Percentiles rank a stretch among this genome's conserved stretches.
phyloP scores from a whole-genome alignment of 2,329 filamentous ascomycete genomes.

The Pseudocercospora musae region DNA sequence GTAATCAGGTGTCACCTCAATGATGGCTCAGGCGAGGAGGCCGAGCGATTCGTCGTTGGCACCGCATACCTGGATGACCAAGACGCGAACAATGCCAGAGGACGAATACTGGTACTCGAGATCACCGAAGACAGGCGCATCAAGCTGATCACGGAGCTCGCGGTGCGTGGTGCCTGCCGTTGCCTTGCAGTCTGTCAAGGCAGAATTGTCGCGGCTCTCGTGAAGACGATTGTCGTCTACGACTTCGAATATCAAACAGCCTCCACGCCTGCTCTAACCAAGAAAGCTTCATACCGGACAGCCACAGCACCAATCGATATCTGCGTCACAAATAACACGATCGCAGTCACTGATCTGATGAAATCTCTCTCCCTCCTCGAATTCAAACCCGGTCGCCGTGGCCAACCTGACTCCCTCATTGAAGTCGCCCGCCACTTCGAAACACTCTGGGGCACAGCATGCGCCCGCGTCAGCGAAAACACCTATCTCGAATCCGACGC shows the following conservation, averaged over 20 bases:
- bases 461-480: conserved; percentile 68
- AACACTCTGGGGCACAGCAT: conserved; percentile 75
- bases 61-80: conserved; percentile 72
- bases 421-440: conserved; percentile 80
- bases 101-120: conserved; percentile 81
- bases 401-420: conserved; percentile 58
- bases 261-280: conserved; percentile 58
- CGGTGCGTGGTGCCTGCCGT: conserved; percentile 76
- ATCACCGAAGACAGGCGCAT: conserved; percentile 71
- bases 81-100: conserved; percentile 52
- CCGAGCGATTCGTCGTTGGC: conserved; percentile 85
- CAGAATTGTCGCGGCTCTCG: conserved; percentile 79
- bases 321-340: conserved; percentile 67
- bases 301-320: conserved; percentile 82
- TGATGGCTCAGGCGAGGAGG: conserved; percentile 53
- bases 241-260: conserved; percentile 53
- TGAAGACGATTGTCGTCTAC: conserved; percentile 73
- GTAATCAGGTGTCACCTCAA: conserved; percentile 73
- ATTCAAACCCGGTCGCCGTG: conserved; percentile 57
- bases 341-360: conserved; percentile 89
- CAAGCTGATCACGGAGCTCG: conserved; percentile 66
- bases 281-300: conserved; percentile 72
- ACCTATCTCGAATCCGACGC: conserved; percentile 81
- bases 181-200: conserved; percentile 71
- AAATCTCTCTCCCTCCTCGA: conserved; percentile 82